Conservation (phyloP, 176 grass and related monocot genomes). For the Raddia distichophylla region DNA sequence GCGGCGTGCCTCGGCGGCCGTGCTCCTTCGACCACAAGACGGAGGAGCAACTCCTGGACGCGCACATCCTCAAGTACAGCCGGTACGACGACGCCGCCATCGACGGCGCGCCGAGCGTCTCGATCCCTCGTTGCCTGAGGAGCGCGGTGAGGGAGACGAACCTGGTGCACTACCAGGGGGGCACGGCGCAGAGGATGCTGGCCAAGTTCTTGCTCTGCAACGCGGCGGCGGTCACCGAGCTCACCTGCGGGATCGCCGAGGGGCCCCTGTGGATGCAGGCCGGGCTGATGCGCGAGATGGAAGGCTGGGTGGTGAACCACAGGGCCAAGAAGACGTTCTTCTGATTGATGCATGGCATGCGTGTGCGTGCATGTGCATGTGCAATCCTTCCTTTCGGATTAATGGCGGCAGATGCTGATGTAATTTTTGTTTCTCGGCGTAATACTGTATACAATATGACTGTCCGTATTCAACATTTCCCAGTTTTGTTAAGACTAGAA, state of each 20-base stretch:
- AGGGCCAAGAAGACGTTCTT: background rate
- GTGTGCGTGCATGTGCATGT: no score
- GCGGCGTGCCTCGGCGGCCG: no score
- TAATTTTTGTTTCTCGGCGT: no score
- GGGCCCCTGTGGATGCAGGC: background rate
- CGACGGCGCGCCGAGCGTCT: background rate
- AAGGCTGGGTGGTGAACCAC: constrained; percentile 18
- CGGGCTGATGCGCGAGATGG: constrained; percentile 18
- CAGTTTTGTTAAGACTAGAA: no score
- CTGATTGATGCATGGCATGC: background rate
- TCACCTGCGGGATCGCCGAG: background rate
- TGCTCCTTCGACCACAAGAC: no score
- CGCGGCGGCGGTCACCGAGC: background rate
- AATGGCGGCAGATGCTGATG: no score
- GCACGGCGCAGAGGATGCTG: background rate
- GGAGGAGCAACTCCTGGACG: background rate
- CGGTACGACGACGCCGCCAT: background rate
- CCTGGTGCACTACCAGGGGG: constrained; percentile 30
- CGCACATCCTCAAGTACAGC: constrained; percentile 27
- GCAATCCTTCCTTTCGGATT: no score
- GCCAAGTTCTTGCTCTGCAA: constrained; percentile 36
- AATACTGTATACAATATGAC: no score
- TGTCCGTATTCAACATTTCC: no score
- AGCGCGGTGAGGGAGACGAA: constrained; percentile 7
- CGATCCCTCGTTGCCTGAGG: background rate